phyloP scores from a whole-genome alignment of 116 monocot genomes.

The Zostera marina region DNA sequence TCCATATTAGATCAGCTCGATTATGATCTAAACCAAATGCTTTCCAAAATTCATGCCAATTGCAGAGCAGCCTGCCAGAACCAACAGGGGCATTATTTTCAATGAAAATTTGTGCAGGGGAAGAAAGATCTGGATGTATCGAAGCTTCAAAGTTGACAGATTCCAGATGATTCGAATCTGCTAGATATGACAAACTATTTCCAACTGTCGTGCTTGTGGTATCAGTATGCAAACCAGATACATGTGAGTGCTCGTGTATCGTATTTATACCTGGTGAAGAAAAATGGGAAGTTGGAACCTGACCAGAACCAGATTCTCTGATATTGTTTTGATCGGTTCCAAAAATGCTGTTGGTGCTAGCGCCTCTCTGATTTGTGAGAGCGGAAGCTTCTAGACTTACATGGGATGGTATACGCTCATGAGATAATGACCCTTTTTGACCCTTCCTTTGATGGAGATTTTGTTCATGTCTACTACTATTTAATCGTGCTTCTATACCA shows the following conservation, averaged over 20 bases:
- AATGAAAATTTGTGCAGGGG: slow-evolving; percentile 84
- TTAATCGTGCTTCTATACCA: slow-evolving; percentile 41
- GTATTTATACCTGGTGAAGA: slow-evolving; percentile 17
- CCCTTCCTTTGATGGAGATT: slow-evolving; percentile 73
- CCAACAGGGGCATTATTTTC: slow-evolving; percentile 82
- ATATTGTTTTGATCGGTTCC: slow-evolving; percentile 20
- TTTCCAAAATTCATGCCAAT: slow-evolving; percentile 97
- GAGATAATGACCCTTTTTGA: slow-evolving; percentile 21
- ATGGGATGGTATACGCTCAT: slow-evolving; percentile 13
- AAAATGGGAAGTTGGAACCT: slow-evolving; percentile 13
- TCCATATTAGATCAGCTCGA: slow-evolving; percentile 97
- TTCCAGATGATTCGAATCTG: slow-evolving; percentile 15
- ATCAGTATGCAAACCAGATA: slow-evolving; percentile 12
- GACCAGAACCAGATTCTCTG: slow-evolving; percentile 25
- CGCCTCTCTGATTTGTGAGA: slow-evolving; percentile 9
- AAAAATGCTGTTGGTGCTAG: slow-evolving; percentile 11
- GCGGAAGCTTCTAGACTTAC: slow-evolving; percentile 19
- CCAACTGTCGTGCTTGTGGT: slow-evolving; percentile 12
- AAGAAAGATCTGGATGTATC: slow-evolving; percentile 48
- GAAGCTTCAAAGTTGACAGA: slow-evolving; percentile 33
- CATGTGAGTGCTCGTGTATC: slow-evolving; percentile 19
- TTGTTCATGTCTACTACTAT: slow-evolving; percentile 52
- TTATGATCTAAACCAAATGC: slow-evolving; percentile 97
- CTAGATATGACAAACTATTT: slow-evolving; percentile 3
- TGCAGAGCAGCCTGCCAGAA: slow-evolving; percentile 87